phyloP scores from a whole-genome alignment of 352 stramenopile genomes.

The Pythium diclinum region DNA sequence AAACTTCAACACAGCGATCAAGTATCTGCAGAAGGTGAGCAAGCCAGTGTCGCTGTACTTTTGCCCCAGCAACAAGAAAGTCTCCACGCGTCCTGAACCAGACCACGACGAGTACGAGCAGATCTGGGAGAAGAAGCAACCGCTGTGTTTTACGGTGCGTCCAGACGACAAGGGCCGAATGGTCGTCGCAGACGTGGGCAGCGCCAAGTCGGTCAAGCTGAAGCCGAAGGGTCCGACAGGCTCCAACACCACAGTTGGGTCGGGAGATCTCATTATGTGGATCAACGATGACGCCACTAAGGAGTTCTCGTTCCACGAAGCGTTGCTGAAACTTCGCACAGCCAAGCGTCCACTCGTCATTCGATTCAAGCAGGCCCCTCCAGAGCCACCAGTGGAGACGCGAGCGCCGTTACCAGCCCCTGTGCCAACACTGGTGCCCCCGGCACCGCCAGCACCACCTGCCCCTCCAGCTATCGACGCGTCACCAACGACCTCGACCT shows the following conservation, averaged over 20 bases:
- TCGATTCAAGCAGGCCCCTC: constrained; percentile 73
- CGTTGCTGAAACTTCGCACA: constrained; percentile 78
- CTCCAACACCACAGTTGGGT: constrained; percentile 47
- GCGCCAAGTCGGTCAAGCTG: constrained; percentile 83
- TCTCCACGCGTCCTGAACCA: constrained; percentile 64
- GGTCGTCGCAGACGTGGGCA: constrained; percentile 77
- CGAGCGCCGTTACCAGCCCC: constrained; percentile 18
- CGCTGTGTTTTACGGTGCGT: constrained; percentile 78
- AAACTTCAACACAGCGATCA: constrained; percentile 89
- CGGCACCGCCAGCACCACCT: constrained; percentile 4
- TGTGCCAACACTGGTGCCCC: constrained; percentile 6
- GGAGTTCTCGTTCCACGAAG: constrained; percentile 76
- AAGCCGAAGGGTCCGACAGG: constrained; percentile 57
- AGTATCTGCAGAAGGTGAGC: constrained; percentile 85
- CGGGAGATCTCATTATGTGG: constrained; percentile 68
- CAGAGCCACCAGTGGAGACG: constrained; percentile 36
- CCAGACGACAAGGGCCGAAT: constrained; percentile 61
- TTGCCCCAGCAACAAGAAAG: constrained; percentile 77
- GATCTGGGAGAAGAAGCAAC: constrained; percentile 88
- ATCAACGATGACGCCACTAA: constrained; percentile 82
- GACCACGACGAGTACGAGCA: constrained; percentile 80
- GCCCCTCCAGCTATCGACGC: constrained; percentile 2
- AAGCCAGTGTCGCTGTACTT: constrained; percentile 86
- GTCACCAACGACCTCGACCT: constrained; percentile 1
- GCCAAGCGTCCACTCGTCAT: constrained; percentile 81